Evolutionary conservation across 495 filamentous ascomycete species (phyloP), one percentile per base, ranked within the genome.

Genomic region (Pseudomonodictys pantanalensis): DNA sequence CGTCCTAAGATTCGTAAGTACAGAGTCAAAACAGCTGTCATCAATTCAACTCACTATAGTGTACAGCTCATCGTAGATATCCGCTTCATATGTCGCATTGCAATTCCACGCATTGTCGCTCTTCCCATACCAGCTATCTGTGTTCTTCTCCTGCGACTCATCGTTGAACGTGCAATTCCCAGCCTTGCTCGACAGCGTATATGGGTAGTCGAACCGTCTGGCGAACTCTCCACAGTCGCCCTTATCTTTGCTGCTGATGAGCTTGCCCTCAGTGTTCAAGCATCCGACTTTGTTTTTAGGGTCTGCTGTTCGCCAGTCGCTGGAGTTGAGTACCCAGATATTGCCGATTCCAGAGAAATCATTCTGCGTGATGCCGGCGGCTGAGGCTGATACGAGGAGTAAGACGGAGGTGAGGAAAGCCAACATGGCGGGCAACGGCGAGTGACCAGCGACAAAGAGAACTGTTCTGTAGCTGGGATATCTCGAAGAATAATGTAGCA

Each of bases 91-190:
- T 1, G 25, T 28, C 1, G 38, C 25, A 30, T 52, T 44, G 47
- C 60, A 63, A 6, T 18, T 63, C 60, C 60, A 63, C 12, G 60
- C 60, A 29, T 52, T 52, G 30, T 63, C 60, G 1, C 10, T 52
- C 28, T 52, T 46, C 1, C 60, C 60, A 23, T 63, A 63, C 17
- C 39, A 38, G 28, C 50, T 56, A 24, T 63, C 60, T 4, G 33
- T 63, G 32, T 63, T 63, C 46, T 33, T 45, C 24, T n/a, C 45
- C n/a, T 25, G 56, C 1, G 39, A 46, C 26, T 49, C 17, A 25
- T 63, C 53, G 26, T 44, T 51, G 41, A 63, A 63, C 1, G 60
- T 57, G 53, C 60, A 63, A 29, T 63, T 63, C 3, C 60, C 60
- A 2, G 2, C 18, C 22, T 28, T 52, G 60, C 33, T 57, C 1